These are phyloP conservation scores for Ogataea nitratoaversa DNA, from an alignment of 805 yeast species.

Conservation along the genomic window DNA sequence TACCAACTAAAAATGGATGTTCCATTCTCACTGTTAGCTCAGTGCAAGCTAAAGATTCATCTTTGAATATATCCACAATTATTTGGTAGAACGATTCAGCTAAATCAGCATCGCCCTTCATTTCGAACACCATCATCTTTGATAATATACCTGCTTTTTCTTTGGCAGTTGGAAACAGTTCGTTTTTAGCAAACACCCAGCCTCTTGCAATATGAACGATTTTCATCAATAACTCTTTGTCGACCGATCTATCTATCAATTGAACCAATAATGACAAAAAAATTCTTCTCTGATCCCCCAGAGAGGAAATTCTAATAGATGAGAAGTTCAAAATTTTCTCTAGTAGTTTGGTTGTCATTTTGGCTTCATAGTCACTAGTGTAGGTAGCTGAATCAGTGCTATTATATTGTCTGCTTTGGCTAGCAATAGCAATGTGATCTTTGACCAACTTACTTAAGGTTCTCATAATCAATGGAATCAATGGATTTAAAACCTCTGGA, in stretches of 20 bases:
- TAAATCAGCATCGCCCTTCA: conserved; percentile 75
- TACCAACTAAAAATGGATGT: conserved; percentile 93
- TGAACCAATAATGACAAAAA: conserved; percentile 85
- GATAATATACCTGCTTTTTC: conserved; percentile 92
- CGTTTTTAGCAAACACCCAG: conserved; percentile 86
- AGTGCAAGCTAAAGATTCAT: conserved; percentile 68
- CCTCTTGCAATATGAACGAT: conserved; percentile 73
- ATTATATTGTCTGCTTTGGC: conserved; percentile 34
- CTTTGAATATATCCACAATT: conserved; percentile 82
- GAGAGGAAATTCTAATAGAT: conserved; percentile 72
- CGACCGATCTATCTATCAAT: conserved; percentile 82
- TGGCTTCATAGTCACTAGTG: conserved; percentile 63
- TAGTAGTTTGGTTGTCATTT: conserved; percentile 70
- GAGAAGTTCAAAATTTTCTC: conserved; percentile 75
- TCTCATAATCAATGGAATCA: conserved; percentile 74
- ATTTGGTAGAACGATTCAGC: conserved; percentile 81
- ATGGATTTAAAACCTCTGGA: conserved; percentile 70
- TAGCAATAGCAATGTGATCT: conserved; percentile 72
- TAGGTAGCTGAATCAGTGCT: conserved; percentile 15
- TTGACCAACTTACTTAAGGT: conserved; percentile 86
- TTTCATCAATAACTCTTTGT: conserved; percentile 65
- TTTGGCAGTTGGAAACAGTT: conserved; percentile 87
- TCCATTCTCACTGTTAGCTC: conserved; percentile 94
- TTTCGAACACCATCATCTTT: conserved; percentile 91
- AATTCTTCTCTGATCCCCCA: conserved; percentile 91